Base-by-base conservation (phyloP, 176 grass and related monocot genomes). In the Hyparrhenia diplandra region DNA sequence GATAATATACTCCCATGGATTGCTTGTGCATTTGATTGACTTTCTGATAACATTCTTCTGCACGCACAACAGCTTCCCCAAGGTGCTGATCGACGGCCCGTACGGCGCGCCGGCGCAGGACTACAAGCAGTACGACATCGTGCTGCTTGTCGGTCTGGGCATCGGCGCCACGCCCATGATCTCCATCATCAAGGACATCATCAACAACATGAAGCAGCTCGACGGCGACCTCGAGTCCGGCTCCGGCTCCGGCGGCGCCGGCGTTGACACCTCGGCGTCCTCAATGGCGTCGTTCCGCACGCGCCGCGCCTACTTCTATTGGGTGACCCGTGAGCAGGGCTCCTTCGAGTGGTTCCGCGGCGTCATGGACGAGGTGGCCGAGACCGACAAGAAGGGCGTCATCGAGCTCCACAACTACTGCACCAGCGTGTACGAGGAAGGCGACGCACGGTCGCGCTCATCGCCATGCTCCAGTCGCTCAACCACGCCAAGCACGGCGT, bases 261-360 rank as follows among this genome's bases (percentile, higher is more conserved):
- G n/a, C 11, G 23, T 1, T 32, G 80, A 46, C 47, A 25, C 8
- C 37, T 34, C 32, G 4, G 1, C 10, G 68, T 52, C 6, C 0
- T 35, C 73, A 24, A 41, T 25, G 10, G 46, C 86, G 63, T 42
- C 91, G 6, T 97, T 94, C 88, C 85, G 62, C 63, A 98, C 95
- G 23, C 80, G 87, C 21, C 76, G 89, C 0, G 94, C 94, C 32
- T 97, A 97, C 79, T 97, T 97, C 83, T 97, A 97, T 85, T 97
- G 94, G 94, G 89, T 92, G 67, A 97, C 94, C 8, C 78, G 95
- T 11, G 95, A 98, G 83, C 90, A 98, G 35, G 95, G 90, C 2
- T 94, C 92, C n/a, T 94, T 98, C 85, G 92, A 98, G 78, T 98
- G 95, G 95, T 98, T 98, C 87, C 79, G 90, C 3, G 95, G 90